phyloP scores from a whole-genome alignment of 1,139 yeast species.

The Lodderomyces jiufengensis region DNA sequence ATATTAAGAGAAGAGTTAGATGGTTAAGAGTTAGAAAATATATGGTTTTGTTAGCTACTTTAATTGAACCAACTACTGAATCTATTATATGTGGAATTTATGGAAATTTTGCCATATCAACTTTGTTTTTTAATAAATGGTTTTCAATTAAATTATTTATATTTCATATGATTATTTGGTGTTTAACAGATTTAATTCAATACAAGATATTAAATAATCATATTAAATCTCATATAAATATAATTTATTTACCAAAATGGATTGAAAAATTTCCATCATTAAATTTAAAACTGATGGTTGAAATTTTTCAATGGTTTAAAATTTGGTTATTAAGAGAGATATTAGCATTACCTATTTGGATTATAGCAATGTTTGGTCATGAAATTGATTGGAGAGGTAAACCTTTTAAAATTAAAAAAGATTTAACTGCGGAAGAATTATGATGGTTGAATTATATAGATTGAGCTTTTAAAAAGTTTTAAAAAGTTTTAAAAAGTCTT shows the following conservation, averaged over 20 bases:
- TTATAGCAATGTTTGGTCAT: slow-evolving; percentile 74
- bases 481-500: neutral
- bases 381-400: slow-evolving; percentile 80
- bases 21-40: slow-evolving; percentile 90
- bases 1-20: slow-evolving; percentile 64
- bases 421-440: slow-evolving; percentile 72
- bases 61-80: slow-evolving; percentile 86
- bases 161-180: slow-evolving; percentile 64
- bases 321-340: slow-evolving; percentile 69
- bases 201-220: slow-evolving; percentile 42
- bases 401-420: slow-evolving; percentile 69
- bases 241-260: slow-evolving; percentile 31
- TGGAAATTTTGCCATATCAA: slow-evolving; percentile 61
- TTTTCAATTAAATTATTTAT: slow-evolving; percentile 38
- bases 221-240: slow-evolving; percentile 17
- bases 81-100: slow-evolving; percentile 61
- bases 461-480: neutral
- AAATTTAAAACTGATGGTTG: slow-evolving; percentile 1
- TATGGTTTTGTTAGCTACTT: slow-evolving; percentile 83
- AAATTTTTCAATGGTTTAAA: slow-evolving; percentile 23
- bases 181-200: slow-evolving; percentile 58
- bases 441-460: too few species aligned
- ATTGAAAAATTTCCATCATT: slow-evolving; percentile 11
- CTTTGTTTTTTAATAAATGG: slow-evolving; percentile 34
- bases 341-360: slow-evolving; percentile 83